Evolutionary conservation across 2,329 filamentous ascomycete genomes (phyloP).

Genomic region (Diaporthe sp.): DNA sequence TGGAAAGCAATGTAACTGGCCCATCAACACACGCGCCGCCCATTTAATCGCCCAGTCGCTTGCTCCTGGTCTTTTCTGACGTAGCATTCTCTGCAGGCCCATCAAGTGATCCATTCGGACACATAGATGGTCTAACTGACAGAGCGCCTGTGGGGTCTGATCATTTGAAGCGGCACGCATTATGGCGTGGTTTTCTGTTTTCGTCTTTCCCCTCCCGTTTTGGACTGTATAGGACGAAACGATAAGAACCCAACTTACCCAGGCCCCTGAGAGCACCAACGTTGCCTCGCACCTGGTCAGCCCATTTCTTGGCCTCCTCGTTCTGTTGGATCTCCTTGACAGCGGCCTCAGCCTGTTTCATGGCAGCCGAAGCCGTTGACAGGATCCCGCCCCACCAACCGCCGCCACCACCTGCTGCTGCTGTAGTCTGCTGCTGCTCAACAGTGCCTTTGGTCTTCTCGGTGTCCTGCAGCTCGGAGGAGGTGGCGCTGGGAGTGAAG

Average conservation of each 20-base stretch:
- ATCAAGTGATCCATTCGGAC: neutral
- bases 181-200: neutral
- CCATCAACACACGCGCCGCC: neutral
- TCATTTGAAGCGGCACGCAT: neutral
- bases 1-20: neutral
- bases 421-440: slow-evolving; percentile 55
- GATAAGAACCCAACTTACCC: slow-evolving; percentile 64
- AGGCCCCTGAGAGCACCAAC: slow-evolving; percentile 82
- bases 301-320: slow-evolving; percentile 96
- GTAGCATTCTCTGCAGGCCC: neutral
- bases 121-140: neutral
- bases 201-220: neutral
- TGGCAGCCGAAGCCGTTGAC: slow-evolving; percentile 84
- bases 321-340: slow-evolving; percentile 97
- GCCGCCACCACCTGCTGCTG: slow-evolving; percentile 46
- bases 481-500: slow-evolving; percentile 77
- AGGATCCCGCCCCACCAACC: slow-evolving; percentile 77
- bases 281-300: slow-evolving; percentile 92
- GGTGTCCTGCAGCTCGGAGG: slow-evolving; percentile 70
- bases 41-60: neutral
- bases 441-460: slow-evolving; percentile 63
- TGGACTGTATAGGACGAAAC: neutral
- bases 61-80: neutral
- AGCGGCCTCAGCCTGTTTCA: slow-evolving; percentile 92
- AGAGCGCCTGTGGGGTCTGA: neutral